Evolutionary conservation across 768 basidiomycete species (phyloP).

Genomic region (Mycena amicta): DNA sequence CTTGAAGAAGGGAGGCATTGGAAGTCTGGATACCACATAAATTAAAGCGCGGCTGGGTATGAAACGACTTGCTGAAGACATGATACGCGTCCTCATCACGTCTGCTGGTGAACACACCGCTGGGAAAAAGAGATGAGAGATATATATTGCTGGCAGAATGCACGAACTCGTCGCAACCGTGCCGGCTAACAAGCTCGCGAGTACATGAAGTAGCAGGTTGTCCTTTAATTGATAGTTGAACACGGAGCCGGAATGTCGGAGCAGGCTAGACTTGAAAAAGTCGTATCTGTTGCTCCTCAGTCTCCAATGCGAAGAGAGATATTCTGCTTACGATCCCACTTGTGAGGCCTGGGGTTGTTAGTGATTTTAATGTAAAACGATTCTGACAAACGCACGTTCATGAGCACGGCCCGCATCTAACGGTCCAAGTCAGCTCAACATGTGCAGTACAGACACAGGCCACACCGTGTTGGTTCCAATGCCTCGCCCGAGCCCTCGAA

Average conservation of each 20-base stretch:
- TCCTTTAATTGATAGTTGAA: conserved; percentile 65
- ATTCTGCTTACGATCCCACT: conserved; percentile 71
- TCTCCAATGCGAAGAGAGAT: background rate
- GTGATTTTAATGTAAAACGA: conserved; percentile 1
- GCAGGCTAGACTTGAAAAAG: conserved; percentile 65
- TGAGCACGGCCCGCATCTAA: conserved; percentile 65
- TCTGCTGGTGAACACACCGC: conserved; percentile 81
- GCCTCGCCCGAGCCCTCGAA: conserved; percentile 69
- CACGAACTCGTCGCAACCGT: conserved; percentile 76
- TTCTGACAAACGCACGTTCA: conserved; percentile 61
- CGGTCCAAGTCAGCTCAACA: conserved; percentile 12
- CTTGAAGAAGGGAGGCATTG: conserved; percentile 47
- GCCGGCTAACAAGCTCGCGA: conserved; percentile 70
- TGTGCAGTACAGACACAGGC: background rate
- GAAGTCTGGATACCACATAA: conserved; percentile 46
- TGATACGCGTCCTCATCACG: conserved; percentile 74
- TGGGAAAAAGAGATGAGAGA: conserved; percentile 29
- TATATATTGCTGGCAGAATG: background rate
- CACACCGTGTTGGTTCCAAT: conserved; percentile 77
- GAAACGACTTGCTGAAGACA: conserved; percentile 62
- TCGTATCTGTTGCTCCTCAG: conserved; percentile 58
- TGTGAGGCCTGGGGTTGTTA: conserved; percentile 62
- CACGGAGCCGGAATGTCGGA: conserved; percentile 55
- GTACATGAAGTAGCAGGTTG: conserved; percentile 64
- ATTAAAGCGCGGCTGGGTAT: too few species aligned